Conservation (phyloP, 2,329 filamentous ascomycete species). For the Trichophyton mentagrophytes region DNA sequence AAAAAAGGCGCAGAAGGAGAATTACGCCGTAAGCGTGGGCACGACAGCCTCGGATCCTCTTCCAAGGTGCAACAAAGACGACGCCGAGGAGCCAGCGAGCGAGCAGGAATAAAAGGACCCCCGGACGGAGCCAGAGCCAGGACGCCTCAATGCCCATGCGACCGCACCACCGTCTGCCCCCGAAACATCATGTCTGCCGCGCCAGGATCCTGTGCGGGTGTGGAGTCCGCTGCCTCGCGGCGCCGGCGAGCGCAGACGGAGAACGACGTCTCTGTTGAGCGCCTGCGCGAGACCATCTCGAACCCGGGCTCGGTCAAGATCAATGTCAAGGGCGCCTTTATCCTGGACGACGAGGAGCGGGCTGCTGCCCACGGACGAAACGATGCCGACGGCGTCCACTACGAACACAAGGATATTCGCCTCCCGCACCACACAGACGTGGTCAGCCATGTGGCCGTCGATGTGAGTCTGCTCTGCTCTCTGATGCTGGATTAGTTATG, state of each 20-base stretch:
- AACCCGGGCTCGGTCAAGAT: slow-evolving; percentile 67
- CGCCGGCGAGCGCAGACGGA: slow-evolving; percentile 17
- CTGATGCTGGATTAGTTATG: not conserved
- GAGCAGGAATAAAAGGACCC: not conserved
- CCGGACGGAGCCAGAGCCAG: not conserved
- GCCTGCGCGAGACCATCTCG: slow-evolving; percentile 37
- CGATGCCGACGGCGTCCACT: slow-evolving; percentile 45
- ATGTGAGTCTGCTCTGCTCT: slow-evolving; percentile 48
- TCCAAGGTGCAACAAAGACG: not conserved
- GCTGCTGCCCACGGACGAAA: slow-evolving; percentile 19
- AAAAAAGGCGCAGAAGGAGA: slow-evolving; percentile 31
- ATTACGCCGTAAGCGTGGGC: slow-evolving; percentile 35
- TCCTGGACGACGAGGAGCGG: slow-evolving; percentile 76
- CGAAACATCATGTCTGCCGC: slow-evolving; percentile 22
- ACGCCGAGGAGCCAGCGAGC: not conserved
- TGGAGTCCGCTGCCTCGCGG: slow-evolving; percentile 14
- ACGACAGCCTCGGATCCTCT: slow-evolving; percentile 19
- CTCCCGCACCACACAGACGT: slow-evolving; percentile 88
- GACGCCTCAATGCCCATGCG: not conserved
- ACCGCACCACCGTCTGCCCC: not conserved
- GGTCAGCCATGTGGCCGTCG: slow-evolving; percentile 91
- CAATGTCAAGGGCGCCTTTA: slow-evolving; percentile 93
- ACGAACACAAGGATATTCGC: slow-evolving; percentile 86
- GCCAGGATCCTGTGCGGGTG: slow-evolving; percentile 16
- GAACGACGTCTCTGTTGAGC: slow-evolving; percentile 17